Evolutionary conservation across 768 basidiomycete species (phyloP), one percentile per base, ranked within the genome.

Genomic region (Tephrocybe sp.): DNA sequence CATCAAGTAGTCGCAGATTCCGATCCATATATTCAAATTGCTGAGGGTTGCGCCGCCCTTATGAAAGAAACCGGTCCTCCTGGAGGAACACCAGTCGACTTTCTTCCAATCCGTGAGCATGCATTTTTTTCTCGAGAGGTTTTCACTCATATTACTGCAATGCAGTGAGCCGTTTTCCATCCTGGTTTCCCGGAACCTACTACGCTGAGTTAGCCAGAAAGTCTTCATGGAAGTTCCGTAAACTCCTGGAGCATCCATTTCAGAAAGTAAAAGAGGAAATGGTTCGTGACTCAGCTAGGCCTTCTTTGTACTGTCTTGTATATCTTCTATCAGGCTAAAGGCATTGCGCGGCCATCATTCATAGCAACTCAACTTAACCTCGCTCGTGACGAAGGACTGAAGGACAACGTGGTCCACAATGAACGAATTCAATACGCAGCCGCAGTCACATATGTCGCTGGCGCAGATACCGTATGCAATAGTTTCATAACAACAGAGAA

Each of bases 11-110:
- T 54, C 8, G 60, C 61, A 3, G 49, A 58, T 27, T 64, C 71
- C 4, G 74, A 79, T 47, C 64, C 64, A 2, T 66, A 70, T 42
- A 57, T 79, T 16, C 34, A 58, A 3, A 53, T 69, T 3, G 69
- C 67, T 4, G 65, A 74, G 27, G 52, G 59, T 12, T 62, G 65
- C 13, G 53, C 63, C 16, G 40, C 60, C 11, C 51, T 64, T 46
- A 39, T 66, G 47, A 25, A 49, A 48, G 18, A 58, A 52, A 27
- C 64, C 52, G 55, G 57, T 33, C 19, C 66, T 55, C 47, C 70
- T 25, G 48, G 52, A 19, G 33, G 37, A 6, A 38, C 37, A 12
- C 37, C 19, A 38, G 16, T 38, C n/a, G 37, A 38, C 12, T 38
- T 38, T 3, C n/a, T 38, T 12, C 37, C 37, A 3, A 19, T 38